A percentile compares a stretch with the other conserved stretches of the same genome.
phyloP scores from a whole-genome alignment of 2,329 filamentous ascomycete genomes.

The Penicillium sp. region DNA sequence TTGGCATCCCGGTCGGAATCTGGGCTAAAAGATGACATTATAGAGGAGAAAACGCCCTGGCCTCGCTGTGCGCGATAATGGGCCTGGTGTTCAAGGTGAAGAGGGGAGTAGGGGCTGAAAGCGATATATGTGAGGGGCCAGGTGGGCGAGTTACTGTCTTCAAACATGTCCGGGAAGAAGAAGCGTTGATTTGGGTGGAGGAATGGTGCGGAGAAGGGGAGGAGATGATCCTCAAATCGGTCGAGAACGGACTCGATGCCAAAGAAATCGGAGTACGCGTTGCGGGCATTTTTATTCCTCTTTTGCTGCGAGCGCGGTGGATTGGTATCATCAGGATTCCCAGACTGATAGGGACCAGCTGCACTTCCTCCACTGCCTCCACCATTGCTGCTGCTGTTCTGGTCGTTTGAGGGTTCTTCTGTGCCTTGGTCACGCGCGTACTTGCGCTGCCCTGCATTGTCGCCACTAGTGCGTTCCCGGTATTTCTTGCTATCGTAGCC shows the following conservation, averaged over 20 bases:
- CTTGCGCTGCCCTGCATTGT: constrained; percentile 11
- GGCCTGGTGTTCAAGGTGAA: constrained; percentile 55
- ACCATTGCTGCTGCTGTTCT: constrained; percentile 4
- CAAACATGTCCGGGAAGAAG: constrained; percentile 37
- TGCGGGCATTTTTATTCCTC: constrained; percentile 13
- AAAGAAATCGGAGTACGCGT: constrained; percentile 30
- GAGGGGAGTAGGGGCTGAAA: constrained; percentile 59
- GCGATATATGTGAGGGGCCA: constrained; percentile 51
- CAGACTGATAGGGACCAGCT: not conserved
- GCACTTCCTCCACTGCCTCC: constrained; percentile 3
- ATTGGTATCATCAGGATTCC: not conserved
- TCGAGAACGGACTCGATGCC: constrained; percentile 42
- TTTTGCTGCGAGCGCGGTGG: constrained; percentile 7
- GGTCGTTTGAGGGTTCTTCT: not conserved
- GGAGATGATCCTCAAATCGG: constrained; percentile 33
- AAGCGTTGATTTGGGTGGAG: constrained; percentile 34
- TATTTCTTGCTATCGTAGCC: constrained; percentile 27
- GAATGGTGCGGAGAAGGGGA: constrained; percentile 33
- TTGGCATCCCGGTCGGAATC: constrained; percentile 38
- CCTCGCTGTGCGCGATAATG: constrained; percentile 32
- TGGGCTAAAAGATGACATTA: constrained; percentile 37
- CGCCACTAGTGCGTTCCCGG: constrained; percentile 20
- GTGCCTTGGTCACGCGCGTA: constrained; percentile 5
- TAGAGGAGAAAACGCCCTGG: constrained; percentile 37
- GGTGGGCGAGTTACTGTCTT: constrained; percentile 39